Evolutionary conservation across 169 alveolate genomes (phyloP).

Genomic region (Plasmodium reichenowi): DNA sequence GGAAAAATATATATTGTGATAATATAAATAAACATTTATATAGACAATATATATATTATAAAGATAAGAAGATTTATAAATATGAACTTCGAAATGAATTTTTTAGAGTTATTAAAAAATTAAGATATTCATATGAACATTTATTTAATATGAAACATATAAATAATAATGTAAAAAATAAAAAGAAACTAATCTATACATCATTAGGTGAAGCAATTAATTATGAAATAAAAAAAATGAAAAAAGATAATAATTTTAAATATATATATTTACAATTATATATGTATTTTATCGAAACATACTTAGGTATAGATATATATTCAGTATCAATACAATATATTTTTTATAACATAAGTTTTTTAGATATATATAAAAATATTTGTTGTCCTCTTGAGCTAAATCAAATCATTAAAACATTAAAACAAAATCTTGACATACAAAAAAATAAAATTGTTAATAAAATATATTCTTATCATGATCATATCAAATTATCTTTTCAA

Average conservation of each 20-base stretch:
- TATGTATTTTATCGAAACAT: slow-evolving; percentile 18
- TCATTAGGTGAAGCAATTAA: slow-evolving; percentile 44
- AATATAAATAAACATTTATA: slow-evolving; percentile 43
- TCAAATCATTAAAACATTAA: slow-evolving; percentile 25
- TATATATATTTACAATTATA: slow-evolving; percentile 26
- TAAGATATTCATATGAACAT: slow-evolving; percentile 40
- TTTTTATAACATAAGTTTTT: slow-evolving; percentile 20
- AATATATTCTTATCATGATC: slow-evolving; percentile 43
- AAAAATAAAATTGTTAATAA: slow-evolving; percentile 76
- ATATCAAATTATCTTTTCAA: slow-evolving; percentile 23
- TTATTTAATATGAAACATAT: neutral
- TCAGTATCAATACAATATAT: slow-evolving; percentile 50
- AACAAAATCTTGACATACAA: slow-evolving; percentile 14
- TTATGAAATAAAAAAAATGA: slow-evolving; percentile 30
- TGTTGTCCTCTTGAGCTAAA: slow-evolving; percentile 39
- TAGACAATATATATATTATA: slow-evolving; percentile 24
- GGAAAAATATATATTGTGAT: slow-evolving; percentile 37
- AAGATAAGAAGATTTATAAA: slow-evolving; percentile 31
- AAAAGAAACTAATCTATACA: neutral
- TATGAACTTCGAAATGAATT: slow-evolving; percentile 62
- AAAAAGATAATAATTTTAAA: slow-evolving; percentile 4
- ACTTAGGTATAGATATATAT: slow-evolving; percentile 20
- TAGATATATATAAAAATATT: slow-evolving; percentile 32
- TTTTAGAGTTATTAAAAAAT: slow-evolving; percentile 24
- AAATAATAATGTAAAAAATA: neutral